phyloP scores from a whole-genome alignment of 2,329 filamentous ascomycete species.

The Clonostachys solani region DNA sequence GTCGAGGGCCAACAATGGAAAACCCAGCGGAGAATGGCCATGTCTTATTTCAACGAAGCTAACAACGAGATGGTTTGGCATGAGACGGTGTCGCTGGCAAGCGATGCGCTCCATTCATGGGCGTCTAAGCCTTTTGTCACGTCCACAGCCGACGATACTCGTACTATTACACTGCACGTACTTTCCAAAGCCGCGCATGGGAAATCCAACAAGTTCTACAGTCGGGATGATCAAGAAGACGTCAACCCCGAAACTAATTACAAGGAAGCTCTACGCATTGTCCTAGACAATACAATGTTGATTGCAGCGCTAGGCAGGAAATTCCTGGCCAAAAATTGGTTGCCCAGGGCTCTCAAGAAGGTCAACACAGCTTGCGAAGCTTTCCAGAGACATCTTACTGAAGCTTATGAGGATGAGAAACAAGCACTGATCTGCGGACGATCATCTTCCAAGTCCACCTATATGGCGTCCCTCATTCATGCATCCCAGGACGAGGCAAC shows the following conservation, averaged over 20 bases:
- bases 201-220: constrained; percentile 10
- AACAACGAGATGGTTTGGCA: constrained; percentile 6
- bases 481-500: not conserved
- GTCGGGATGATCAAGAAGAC: constrained; percentile 10
- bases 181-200: constrained; percentile 2
- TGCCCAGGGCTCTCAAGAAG: not conserved
- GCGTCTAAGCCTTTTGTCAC: not conserved
- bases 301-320: constrained; percentile 8
- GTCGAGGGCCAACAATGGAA: constrained; percentile 5
- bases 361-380: constrained; percentile 13
- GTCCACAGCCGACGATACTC: constrained; percentile 13
- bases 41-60: constrained; percentile 4
- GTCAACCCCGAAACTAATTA: not conserved
- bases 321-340: not conserved
- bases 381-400: constrained; percentile 19
- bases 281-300: constrained; percentile 18
- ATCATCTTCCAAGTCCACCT: not conserved
- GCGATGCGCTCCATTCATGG: not conserved
- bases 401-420: constrained; percentile 18
- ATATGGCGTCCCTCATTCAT: constrained; percentile 1
- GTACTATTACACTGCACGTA: constrained; percentile 7
- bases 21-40: constrained; percentile 5
- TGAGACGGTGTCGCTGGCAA: constrained; percentile 2
- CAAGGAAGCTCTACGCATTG: constrained; percentile 1
- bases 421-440: not conserved